Evolutionary conservation across 352 stramenopile species (phyloP).

Genomic region (Saprolegnia parasitica): DNA sequence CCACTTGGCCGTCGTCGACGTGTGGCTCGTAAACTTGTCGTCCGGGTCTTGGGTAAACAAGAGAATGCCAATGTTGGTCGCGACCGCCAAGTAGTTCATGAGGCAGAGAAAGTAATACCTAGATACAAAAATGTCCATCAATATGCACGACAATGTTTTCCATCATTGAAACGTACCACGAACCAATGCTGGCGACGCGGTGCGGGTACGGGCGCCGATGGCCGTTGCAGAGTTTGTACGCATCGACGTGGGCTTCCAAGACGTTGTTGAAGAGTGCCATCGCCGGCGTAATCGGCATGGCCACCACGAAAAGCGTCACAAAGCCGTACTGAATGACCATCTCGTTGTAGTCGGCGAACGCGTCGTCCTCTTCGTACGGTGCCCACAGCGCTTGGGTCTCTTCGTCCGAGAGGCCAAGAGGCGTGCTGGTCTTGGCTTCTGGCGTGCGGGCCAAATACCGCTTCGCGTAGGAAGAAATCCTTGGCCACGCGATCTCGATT

Average conservation of each 20-base stretch:
- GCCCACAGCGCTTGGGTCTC: constrained; percentile 69
- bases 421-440: not conserved
- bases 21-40: constrained; percentile 36
- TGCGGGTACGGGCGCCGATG: constrained; percentile 73
- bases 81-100: constrained; percentile 74
- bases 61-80: constrained; percentile 74
- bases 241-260: constrained; percentile 87
- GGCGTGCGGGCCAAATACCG: constrained; percentile 26
- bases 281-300: constrained; percentile 90
- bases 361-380: constrained; percentile 75
- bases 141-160: too few species aligned
- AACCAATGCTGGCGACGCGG: constrained; percentile 84
- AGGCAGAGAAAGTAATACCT: constrained; percentile 35
- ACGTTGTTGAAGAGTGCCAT: constrained; percentile 89
- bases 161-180: constrained; percentile 64
- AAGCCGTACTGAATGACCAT: constrained; percentile 95
- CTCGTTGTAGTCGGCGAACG: constrained; percentile 88
- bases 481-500: constrained; percentile 81
- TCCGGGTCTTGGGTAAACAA: constrained; percentile 80
- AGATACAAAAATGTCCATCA: too few species aligned
- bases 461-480: constrained; percentile 47
- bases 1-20: constrained; percentile 40
- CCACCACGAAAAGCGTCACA: constrained; percentile 91
- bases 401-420: constrained; percentile 71
- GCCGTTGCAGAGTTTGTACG: constrained; percentile 76